These are phyloP conservation scores for Pilasporangium apinafurcum DNA, from an alignment of 352 stramenopile genomes.

Conservation along the genomic window DNA sequence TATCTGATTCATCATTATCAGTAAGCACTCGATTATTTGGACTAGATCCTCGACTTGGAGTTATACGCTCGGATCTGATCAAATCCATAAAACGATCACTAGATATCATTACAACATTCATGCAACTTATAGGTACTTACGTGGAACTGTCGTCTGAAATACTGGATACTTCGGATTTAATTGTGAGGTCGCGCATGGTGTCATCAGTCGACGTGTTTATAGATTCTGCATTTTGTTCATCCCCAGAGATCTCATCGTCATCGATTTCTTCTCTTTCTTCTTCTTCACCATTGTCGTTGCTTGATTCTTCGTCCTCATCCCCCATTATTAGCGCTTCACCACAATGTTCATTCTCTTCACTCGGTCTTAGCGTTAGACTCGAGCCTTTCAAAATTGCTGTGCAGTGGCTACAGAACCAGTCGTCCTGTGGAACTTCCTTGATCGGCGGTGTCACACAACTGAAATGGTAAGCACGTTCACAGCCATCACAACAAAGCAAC, in stretches of 20 bases:
- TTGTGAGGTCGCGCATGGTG: too few species aligned
- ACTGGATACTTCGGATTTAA: too few species aligned
- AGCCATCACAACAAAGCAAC: constrained; percentile 64
- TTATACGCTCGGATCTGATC: too few species aligned
- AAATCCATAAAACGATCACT: too few species aligned
- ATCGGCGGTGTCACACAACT: constrained; percentile 66
- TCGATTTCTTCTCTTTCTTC: too few species aligned
- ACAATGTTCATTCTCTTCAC: constrained; percentile 21
- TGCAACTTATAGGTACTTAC: too few species aligned
- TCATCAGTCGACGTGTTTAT: too few species aligned
- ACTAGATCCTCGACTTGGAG: too few species aligned
- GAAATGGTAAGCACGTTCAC: constrained; percentile 62
- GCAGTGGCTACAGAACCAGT: constrained; percentile 60
- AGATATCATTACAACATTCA: too few species aligned
- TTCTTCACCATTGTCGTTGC: background rate
- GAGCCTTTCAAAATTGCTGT: constrained; percentile 12
- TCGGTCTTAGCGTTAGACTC: constrained; percentile 2
- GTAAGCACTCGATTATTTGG: constrained; percentile 1
- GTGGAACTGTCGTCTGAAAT: too few species aligned
- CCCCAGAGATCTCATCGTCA: too few species aligned
- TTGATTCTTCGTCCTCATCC: background rate
- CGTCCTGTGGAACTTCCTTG: constrained; percentile 34
- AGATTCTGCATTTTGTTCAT: too few species aligned
- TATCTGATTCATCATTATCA: constrained; percentile 10
- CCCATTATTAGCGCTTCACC: constrained; percentile 10